These are phyloP conservation scores for Starmerella khaoyaiensis DNA, from an alignment of 805 yeast genomes.

Conservation along the genomic window DNA sequence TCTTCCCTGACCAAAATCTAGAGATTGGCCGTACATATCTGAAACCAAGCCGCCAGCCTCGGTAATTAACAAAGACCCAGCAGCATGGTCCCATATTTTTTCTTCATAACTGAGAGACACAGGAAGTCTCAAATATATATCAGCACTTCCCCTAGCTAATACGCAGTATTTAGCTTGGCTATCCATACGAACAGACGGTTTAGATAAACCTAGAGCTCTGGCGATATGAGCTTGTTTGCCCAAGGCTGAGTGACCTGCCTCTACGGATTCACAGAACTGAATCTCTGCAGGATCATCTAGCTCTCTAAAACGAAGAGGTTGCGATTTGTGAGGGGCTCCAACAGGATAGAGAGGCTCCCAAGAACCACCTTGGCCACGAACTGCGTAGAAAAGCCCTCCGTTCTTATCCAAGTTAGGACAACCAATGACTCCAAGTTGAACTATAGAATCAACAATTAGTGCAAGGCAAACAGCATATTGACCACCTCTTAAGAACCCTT, in stretches of 20 bases:
- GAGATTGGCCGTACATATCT: slow-evolving; percentile 60
- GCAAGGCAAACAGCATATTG: slow-evolving; percentile 96
- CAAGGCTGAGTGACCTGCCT: slow-evolving; percentile 87
- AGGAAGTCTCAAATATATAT: slow-evolving; percentile 81
- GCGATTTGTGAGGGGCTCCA: slow-evolving; percentile 4
- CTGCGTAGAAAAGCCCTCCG: slow-evolving; percentile 70
- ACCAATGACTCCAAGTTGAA: slow-evolving; percentile 84
- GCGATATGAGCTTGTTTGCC: slow-evolving; percentile 73
- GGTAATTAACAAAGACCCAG: slow-evolving; percentile 72
- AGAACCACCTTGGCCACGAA: slow-evolving; percentile 54
- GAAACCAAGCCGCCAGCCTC: slow-evolving; percentile 90
- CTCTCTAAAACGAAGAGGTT: slow-evolving; percentile 40
- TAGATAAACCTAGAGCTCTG: slow-evolving; percentile 42
- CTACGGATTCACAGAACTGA: slow-evolving; percentile 84
- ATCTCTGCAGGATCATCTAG: slow-evolving; percentile 37
- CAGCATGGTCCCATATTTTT: slow-evolving; percentile 98
- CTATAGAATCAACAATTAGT: slow-evolving; percentile 70
- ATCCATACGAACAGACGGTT: slow-evolving; percentile 61
- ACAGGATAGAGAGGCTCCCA: slow-evolving; percentile 33
- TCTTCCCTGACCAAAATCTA: slow-evolving; percentile 81
- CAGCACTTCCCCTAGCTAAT: slow-evolving; percentile 82
- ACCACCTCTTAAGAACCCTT: slow-evolving; percentile 88
- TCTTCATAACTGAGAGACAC: slow-evolving; percentile 63
- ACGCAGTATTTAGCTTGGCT: slow-evolving; percentile 95
- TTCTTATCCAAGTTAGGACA: slow-evolving; percentile 71